Base-by-base conservation (phyloP, 345 rosid genomes). In the Lepidium africanum region DNA sequence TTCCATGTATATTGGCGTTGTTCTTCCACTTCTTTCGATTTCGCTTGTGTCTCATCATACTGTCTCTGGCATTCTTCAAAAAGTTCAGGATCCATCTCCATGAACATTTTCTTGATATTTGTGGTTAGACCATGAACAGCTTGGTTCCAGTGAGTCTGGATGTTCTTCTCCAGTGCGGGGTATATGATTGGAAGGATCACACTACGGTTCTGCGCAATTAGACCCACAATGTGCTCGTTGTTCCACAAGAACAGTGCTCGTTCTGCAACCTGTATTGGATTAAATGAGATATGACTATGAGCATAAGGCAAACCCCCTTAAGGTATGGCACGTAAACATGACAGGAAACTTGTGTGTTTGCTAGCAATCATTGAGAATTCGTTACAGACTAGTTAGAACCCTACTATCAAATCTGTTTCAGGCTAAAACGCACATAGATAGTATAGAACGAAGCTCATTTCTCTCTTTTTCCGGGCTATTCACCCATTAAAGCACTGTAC, bases 231-330 rank as follows among this genome's bases (percentile, higher is more conserved):
- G 75, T 87, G 92, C 77, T 90, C 92, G 14, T 90, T 90, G 85
- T 90, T 90, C 96, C 94, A 90, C 59, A 90, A 79, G 81, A 87
- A 87, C 77, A 90, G 63, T 36, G 94, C 90, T 71, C 92, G 79
- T 77, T 90, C 97, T 47, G 92, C 94, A 58, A 90, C 97, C 95
- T 90, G 80, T 58, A 58, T 32, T 13, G 3, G 2, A 30, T 16
- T 36, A 6, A 25, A 36, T 25, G 36, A 65, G 66, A 57, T 47
- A 47, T 32, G 38, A n/a, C 57, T 63, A 23, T 55, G 3, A 63
- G 55, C 27, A 53, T 33, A 52, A 33, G 49, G 39, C 62, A 41
- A 60, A 41, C 9, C 46, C 32, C 43, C 54, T 46, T 45, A 49
- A 36, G 42, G 0, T 1, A 10, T 12, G 15, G 57, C 49, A 52